Base-by-base conservation (phyloP, 1,284 basidiomycete genomes). In the Rhodotorula sp. region DNA sequence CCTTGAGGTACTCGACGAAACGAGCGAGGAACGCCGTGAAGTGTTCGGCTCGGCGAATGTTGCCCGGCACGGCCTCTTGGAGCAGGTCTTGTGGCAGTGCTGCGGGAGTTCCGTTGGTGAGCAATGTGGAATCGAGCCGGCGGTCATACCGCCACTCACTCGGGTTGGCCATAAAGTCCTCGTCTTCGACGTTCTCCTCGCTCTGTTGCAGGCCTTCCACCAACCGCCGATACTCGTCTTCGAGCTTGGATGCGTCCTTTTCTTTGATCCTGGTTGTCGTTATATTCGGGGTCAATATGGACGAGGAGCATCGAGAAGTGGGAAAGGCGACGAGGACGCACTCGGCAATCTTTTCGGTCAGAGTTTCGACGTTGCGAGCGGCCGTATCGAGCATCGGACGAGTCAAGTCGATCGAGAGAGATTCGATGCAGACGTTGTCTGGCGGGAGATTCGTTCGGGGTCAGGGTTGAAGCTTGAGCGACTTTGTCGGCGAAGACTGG, bases 371-470 rank as follows among this genome's bases (percentile, higher is more conserved):
- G 81, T 93, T 97, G 75, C 95, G 86, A 5, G 89, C 87, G 2
- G 97, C 97, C 14, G 93, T 92, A 79, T 99, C 97, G 43, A 99
- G 85, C 92, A 99, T 99, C 0, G 97, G 97, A 52, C 97, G 85
- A n/a, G 95, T 99, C 61, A 99, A 84, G 80, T 99, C 97, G 77
- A 99, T 97, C 72, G 93, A 97, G 58, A 99, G 84, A 0, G 95
- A 97, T 80, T 99, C 97, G 80, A 99, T 97, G 82, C 97, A 99
- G 65, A 99, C 97, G 81, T 99, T 99, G 81, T 99, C 95, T 89
- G 77, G 8, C 48, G 58, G 23, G 26, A n/a, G 58, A 26, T 54
- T 43, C 16, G 57, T 21, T 16, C 54, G n/a, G 59, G 6, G 26
- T 7, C 14, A 48, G 16, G n/a, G 43, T 21, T n/a, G 23, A 45